Conservation (phyloP, 2,329 filamentous ascomycete species). For the Hortaea sp. region DNA sequence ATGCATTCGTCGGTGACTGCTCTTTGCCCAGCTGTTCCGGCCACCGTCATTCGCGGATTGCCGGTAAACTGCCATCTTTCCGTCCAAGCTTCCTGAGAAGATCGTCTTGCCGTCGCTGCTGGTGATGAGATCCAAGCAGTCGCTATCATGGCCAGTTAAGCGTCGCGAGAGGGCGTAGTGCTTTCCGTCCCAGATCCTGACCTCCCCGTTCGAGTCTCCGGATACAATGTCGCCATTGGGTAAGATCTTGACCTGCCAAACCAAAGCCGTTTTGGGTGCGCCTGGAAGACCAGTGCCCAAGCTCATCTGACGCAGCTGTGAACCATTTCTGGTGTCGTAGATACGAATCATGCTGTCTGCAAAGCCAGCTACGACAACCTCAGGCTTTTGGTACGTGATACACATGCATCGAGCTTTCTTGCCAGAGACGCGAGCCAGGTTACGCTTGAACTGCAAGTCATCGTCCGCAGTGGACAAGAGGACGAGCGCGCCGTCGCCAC, state of each 20-base stretch:
- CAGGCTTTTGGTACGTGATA: slow-evolving; percentile 76
- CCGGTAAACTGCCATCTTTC: slow-evolving; percentile 74
- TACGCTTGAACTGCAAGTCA: slow-evolving; percentile 68
- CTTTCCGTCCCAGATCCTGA: slow-evolving; percentile 88
- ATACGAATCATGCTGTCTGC: slow-evolving; percentile 93
- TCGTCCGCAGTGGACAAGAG: slow-evolving; percentile 78
- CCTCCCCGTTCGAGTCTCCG: slow-evolving; percentile 86
- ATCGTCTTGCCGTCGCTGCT: slow-evolving; percentile 73
- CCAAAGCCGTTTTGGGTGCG: slow-evolving; percentile 73
- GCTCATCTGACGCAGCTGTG: slow-evolving; percentile 70
- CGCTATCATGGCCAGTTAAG: slow-evolving; percentile 76
- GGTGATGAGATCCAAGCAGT: slow-evolving; percentile 78
- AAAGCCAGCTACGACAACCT: slow-evolving; percentile 79
- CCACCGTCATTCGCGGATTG: slow-evolving; percentile 41
- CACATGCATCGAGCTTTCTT: slow-evolving; percentile 86
- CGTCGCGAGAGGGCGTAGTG: slow-evolving; percentile 82
- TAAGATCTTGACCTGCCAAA: slow-evolving; percentile 88
- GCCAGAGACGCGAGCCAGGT: slow-evolving; percentile 64
- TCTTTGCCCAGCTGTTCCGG: slow-evolving; percentile 64
- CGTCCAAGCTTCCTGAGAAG: slow-evolving; percentile 85
- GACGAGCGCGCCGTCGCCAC: slow-evolving; percentile 81
- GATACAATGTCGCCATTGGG: slow-evolving; percentile 84
- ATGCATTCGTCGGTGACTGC: slow-evolving; percentile 79
- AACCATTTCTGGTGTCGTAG: slow-evolving; percentile 73
- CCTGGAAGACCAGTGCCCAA: slow-evolving; percentile 68